A percentile compares a stretch with the other conserved stretches of the same genome.
phyloP scores from a whole-genome alignment of 176 grass and related monocot species.

The Hyparrhenia diplandra region DNA sequence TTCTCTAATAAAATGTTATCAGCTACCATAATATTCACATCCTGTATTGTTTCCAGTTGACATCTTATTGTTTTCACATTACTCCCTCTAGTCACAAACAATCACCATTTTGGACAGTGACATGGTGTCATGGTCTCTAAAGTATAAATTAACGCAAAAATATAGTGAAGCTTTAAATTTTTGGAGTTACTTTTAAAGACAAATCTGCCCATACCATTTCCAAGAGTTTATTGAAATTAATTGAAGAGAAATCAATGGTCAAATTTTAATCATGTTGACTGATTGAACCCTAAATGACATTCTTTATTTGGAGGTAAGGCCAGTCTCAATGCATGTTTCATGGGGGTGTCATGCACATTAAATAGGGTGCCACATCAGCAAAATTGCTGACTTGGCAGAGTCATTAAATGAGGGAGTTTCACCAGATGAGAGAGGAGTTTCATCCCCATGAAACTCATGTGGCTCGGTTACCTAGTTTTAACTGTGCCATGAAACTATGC shows the following conservation, averaged over 20 bases:
- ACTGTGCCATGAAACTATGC: no score
- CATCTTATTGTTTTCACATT: background rate
- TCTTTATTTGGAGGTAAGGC: background rate
- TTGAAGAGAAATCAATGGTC: background rate
- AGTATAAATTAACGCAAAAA: background rate
- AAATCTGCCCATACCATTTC: background rate
- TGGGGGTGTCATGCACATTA: no score
- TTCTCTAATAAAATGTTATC: background rate
- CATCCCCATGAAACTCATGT: no score
- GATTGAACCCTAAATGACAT: background rate
- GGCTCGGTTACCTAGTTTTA: no score
- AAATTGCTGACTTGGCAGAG: no score
- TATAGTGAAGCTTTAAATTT: background rate
- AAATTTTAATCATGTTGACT: background rate
- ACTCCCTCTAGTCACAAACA: background rate
- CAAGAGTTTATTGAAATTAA: background rate
- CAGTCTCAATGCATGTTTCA: no score
- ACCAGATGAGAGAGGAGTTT: no score
- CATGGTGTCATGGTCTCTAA: background rate
- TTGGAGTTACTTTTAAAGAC: background rate
- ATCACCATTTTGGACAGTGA: background rate
- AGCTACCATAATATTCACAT: background rate
- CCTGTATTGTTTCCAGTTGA: conserved; percentile 4
- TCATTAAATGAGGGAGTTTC: no score
- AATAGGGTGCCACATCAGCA: no score